phyloP scores from a whole-genome alignment of 305 asterid species.

The Withania somnifera region DNA sequence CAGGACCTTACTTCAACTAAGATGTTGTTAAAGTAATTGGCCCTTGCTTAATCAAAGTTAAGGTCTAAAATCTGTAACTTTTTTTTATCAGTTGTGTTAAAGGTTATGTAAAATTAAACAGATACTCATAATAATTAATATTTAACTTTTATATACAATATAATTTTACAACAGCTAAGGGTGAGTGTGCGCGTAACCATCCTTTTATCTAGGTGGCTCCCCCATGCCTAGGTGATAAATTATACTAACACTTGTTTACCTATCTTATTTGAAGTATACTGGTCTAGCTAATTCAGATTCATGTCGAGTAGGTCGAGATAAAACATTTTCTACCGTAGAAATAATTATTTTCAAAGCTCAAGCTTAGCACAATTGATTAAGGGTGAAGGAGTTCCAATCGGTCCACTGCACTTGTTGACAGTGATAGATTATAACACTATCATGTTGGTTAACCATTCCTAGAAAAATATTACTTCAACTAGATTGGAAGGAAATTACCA shows the following conservation, averaged over 20 bases:
- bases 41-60: not conserved
- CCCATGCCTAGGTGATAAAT: not conserved
- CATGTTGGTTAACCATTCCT: not conserved
- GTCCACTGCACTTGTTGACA: not conserved
- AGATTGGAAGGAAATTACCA: too few species aligned
- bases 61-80: too few species aligned
- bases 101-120: too few species aligned
- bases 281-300: not conserved
- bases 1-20: not conserved
- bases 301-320: not conserved
- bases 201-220: too few species aligned
- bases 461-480: not conserved
- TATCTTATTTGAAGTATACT: not conserved
- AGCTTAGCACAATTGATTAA: not conserved
- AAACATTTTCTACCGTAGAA: fast-evolving
- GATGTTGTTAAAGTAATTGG: not conserved
- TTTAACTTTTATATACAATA: too few species aligned
- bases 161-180: too few species aligned
- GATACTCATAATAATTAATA: too few species aligned
- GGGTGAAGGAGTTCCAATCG: not conserved
- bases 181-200: too few species aligned
- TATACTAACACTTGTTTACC: not conserved
- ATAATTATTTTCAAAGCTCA: not conserved
- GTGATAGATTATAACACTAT: not conserved
- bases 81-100: too few species aligned